These are phyloP conservation scores for Linnemannia elongata DNA, from an alignment of 192 early-diverging fungal genomes.

Conservation along the genomic window DNA sequence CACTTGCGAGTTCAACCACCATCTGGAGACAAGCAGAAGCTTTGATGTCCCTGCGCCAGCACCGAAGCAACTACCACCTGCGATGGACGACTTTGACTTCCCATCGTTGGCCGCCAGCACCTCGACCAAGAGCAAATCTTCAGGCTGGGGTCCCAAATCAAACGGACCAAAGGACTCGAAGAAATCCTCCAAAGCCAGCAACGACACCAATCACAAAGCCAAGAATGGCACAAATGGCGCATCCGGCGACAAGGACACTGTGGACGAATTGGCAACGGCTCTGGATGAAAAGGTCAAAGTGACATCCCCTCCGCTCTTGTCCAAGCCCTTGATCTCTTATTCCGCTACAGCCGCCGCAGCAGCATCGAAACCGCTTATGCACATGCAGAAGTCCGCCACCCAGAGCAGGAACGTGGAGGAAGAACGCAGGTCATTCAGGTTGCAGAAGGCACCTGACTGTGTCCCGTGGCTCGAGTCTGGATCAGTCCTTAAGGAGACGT, in stretches of 20 bases:
- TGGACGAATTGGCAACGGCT: slow-evolving; percentile 14
- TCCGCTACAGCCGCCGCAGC: slow-evolving; percentile 55
- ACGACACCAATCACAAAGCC: background rate
- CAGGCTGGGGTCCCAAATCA: slow-evolving; percentile 1
- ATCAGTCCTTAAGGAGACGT: slow-evolving; percentile 49
- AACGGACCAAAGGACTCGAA: slow-evolving; percentile 19
- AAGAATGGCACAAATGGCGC: slow-evolving; percentile 1
- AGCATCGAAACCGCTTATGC: slow-evolving; percentile 52
- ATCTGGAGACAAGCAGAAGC: slow-evolving; percentile 51
- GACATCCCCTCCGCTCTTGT: slow-evolving; percentile 22
- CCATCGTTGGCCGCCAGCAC: slow-evolving; percentile 39
- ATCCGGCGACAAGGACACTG: slow-evolving; percentile 3
- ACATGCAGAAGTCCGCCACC: slow-evolving; percentile 12
- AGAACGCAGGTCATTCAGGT: slow-evolving; percentile 14
- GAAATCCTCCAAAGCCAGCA: slow-evolving; percentile 3
- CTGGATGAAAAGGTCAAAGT: slow-evolving; percentile 47
- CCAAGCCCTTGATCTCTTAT: slow-evolving; percentile 20
- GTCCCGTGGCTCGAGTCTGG: slow-evolving; percentile 69
- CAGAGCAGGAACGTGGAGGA: background rate
- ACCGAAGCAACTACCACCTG: slow-evolving; percentile 39
- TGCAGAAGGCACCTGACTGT: slow-evolving; percentile 22
- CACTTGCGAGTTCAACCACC: slow-evolving; percentile 65
- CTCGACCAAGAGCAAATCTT: slow-evolving; percentile 18
- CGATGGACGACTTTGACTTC: slow-evolving; percentile 53
- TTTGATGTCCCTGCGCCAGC: slow-evolving; percentile 4